phyloP scores from a whole-genome alignment of 2,329 filamentous ascomycete genomes.

The Diaporthe eres region DNA sequence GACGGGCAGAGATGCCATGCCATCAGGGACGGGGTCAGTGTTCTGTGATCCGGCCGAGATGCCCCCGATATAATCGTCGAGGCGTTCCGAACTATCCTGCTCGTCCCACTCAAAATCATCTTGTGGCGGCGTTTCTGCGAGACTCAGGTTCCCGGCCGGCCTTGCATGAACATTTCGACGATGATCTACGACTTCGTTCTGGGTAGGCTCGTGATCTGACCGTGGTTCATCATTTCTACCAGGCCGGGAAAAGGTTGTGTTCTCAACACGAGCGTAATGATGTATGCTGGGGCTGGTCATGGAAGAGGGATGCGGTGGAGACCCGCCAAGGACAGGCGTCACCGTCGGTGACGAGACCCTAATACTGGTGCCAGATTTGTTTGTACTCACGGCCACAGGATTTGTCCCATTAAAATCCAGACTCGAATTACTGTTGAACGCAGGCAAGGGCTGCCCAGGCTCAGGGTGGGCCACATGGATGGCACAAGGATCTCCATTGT shows the following conservation, averaged over 20 bases:
- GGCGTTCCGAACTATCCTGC: constrained; percentile 47
- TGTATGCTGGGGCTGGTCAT: neutral
- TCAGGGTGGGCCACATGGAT: neutral
- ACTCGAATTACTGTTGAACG: neutral
- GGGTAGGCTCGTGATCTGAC: neutral
- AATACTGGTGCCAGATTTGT: neutral
- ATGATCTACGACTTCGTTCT: neutral
- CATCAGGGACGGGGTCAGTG: constrained; percentile 51
- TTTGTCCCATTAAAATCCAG: neutral
- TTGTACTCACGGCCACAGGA: neutral
- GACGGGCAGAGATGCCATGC: constrained; percentile 55
- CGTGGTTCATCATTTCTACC: neutral
- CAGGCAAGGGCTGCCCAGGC: neutral
- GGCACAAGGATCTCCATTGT: neutral
- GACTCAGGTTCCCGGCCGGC: constrained; percentile 48
- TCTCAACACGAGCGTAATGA: neutral
- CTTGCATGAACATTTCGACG: constrained; percentile 42
- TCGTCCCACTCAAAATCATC: constrained; percentile 57
- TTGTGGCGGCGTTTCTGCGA: neutral
- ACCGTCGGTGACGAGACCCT: neutral
- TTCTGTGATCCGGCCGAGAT: constrained; percentile 44
- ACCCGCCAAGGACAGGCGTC: neutral
- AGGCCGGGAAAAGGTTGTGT: neutral
- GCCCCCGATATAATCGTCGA: constrained; percentile 14
- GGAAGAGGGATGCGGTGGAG: neutral